A percentile compares a stretch with the other conserved stretches of the same genome.
Conservation (phyloP, 1,284 basidiomycete species). For the Pterulicium gracile region DNA sequence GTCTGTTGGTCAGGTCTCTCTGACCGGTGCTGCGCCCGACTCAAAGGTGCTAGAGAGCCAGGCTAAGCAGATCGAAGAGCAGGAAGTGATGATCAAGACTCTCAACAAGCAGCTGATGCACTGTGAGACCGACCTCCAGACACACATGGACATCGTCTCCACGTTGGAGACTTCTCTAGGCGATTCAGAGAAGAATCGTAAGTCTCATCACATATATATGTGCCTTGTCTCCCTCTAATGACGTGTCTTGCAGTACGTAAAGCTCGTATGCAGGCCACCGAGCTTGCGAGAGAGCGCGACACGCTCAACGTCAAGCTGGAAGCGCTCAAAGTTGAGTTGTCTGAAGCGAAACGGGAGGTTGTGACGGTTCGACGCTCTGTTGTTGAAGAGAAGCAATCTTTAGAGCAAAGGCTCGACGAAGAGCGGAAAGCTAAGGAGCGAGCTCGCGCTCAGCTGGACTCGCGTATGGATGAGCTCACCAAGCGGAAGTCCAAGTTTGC, state of each 20-base stretch:
- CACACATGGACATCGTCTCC: slow-evolving; percentile 83
- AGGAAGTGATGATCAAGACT: slow-evolving; percentile 84
- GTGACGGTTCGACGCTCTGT: slow-evolving; percentile 67
- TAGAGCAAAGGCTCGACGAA: slow-evolving; percentile 71
- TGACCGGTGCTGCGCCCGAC: slow-evolving; percentile 21
- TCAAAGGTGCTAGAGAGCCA: slow-evolving; percentile 59
- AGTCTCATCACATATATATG: slow-evolving; percentile 22
- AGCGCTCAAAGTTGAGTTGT: slow-evolving; percentile 55
- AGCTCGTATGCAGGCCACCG: slow-evolving; percentile 81
- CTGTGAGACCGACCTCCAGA: slow-evolving; percentile 83
- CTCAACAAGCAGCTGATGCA: slow-evolving; percentile 86
- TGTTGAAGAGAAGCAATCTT: slow-evolving; percentile 75
- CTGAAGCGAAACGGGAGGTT: slow-evolving; percentile 69
- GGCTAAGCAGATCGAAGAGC: slow-evolving; percentile 67
- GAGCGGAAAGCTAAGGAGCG: slow-evolving; percentile 77
- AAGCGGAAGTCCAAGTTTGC: slow-evolving; percentile 80
- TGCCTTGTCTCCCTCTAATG: slow-evolving; percentile 8
- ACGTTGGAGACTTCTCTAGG: slow-evolving; percentile 76
- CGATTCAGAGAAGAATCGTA: slow-evolving; percentile 84
- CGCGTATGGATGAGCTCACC: slow-evolving; percentile 73
- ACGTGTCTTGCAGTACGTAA: slow-evolving; percentile 58
- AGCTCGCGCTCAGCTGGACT: slow-evolving; percentile 72
- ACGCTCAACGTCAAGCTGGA: slow-evolving; percentile 54
- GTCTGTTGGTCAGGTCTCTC: slow-evolving; percentile 37
- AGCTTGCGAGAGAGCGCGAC: slow-evolving; percentile 78